Conservation (phyloP, 2,329 filamentous ascomycete genomes). For the Fusarium sp. region DNA sequence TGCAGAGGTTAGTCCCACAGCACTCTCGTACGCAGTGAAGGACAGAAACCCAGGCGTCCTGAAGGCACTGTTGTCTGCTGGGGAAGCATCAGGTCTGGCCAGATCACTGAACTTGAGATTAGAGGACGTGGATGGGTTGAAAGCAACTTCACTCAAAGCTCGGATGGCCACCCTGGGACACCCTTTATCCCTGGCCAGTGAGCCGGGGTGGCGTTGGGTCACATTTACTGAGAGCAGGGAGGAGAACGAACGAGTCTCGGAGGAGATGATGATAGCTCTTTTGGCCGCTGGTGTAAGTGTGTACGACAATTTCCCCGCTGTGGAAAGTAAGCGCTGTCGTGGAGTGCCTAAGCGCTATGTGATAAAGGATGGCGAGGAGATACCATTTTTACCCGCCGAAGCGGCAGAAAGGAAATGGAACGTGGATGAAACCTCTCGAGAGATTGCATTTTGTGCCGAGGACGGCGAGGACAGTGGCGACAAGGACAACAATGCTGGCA, state of each 20-base stretch:
- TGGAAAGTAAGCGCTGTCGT: too few relatives aligned
- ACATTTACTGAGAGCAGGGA: too few relatives aligned
- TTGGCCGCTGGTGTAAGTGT: slow-evolving; percentile 21
- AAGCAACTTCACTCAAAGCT: background rate
- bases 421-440: background rate
- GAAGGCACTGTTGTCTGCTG: slow-evolving; percentile 25
- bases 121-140: background rate
- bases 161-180: slow-evolving; percentile 11
- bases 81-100: background rate
- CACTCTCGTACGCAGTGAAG: slow-evolving; percentile 8
- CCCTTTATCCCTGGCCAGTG: slow-evolving; percentile 13
- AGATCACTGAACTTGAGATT: slow-evolving; percentile 14
- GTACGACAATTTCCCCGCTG: slow-evolving; percentile 3
- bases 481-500: too few relatives aligned
- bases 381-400: background rate
- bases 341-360: too few relatives aligned
- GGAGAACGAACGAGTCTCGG: too few relatives aligned
- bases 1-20: slow-evolving; percentile 17
- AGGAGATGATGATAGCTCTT: slow-evolving; percentile 15
- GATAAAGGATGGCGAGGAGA: too few relatives aligned
- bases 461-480: background rate
- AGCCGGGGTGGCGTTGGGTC: too few relatives aligned
- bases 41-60: background rate
- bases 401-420: slow-evolving; percentile 9
- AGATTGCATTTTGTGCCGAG: background rate